A percentile compares a stretch with the other conserved stretches of the same genome.
phyloP scores from a whole-genome alignment of 768 basidiomycete genomes.

The Phylloporus arenicola region DNA sequence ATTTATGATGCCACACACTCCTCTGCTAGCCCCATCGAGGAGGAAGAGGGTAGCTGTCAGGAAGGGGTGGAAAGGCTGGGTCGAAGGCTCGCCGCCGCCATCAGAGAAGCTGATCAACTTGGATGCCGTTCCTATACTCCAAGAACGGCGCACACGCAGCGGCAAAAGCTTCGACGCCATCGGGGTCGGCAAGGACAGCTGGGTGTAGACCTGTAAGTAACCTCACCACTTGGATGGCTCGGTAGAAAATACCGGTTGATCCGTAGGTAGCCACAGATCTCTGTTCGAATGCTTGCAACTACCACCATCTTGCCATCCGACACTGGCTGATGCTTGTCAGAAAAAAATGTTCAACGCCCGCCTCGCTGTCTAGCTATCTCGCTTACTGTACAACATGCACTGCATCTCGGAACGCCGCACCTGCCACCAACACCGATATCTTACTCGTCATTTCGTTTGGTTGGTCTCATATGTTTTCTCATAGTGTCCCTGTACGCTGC shows the following conservation, averaged over 20 bases:
- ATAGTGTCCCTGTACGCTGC: constrained; percentile 22
- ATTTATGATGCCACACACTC: constrained; percentile 17
- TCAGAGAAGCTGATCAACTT: constrained; percentile 79
- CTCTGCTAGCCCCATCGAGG: constrained; percentile 31
- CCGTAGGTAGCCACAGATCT: constrained; percentile 1
- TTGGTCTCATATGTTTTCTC: constrained; percentile 22
- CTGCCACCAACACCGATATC: constrained; percentile 14
- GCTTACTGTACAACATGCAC: constrained; percentile 25
- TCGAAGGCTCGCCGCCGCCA: constrained; percentile 77
- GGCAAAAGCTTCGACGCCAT: constrained; percentile 84
- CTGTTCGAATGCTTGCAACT: neutral
- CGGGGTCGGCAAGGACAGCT: constrained; percentile 69
- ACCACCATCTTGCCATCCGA: neutral
- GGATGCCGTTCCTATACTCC: constrained; percentile 63
- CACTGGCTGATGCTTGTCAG: constrained; percentile 5
- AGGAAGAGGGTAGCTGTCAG: constrained; percentile 60
- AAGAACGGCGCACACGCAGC: constrained; percentile 74
- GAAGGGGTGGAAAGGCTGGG: constrained; percentile 92
- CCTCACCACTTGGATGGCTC: constrained; percentile 32
- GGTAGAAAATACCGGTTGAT: constrained; percentile 45
- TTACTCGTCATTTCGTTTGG: constrained; percentile 15
- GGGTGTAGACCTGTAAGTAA: constrained; percentile 57
- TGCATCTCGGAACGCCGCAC: constrained; percentile 15
- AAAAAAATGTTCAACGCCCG: constrained; percentile 10
- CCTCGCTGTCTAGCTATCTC: constrained; percentile 13